Conservation (phyloP, 1,284 basidiomycete species). For the Trametes pubescens region DNA sequence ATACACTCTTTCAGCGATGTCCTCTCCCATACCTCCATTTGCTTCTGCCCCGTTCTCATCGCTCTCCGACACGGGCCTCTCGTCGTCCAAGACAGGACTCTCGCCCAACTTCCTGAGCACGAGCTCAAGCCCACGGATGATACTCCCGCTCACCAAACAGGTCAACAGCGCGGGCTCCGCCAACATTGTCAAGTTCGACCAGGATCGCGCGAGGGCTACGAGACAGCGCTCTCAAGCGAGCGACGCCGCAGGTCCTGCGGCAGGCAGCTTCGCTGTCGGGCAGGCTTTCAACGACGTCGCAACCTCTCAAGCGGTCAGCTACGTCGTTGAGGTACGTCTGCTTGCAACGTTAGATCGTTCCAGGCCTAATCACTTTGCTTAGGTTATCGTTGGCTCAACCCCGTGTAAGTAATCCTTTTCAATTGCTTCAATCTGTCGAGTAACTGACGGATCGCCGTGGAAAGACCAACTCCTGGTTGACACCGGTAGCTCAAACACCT, state of each 20-base stretch:
- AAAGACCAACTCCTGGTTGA: constrained; percentile 38
- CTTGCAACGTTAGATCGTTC: too few relatives aligned
- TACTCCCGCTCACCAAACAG: constrained; percentile 30
- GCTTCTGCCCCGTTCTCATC: neutral
- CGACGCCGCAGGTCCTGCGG: neutral
- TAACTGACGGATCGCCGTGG: neutral
- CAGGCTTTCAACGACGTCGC: constrained; percentile 24
- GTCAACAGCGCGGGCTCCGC: constrained; percentile 31
- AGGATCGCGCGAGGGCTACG: constrained; percentile 28
- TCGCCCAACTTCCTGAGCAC: neutral
- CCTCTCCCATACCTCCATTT: constrained; percentile 11
- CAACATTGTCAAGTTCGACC: constrained; percentile 30
- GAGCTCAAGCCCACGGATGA: neutral
- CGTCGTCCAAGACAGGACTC: neutral
- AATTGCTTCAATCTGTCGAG: too few relatives aligned
- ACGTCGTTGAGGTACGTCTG: constrained; percentile 30
- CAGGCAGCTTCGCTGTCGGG: neutral
- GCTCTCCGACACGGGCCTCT: neutral
- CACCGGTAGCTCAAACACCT: constrained; percentile 44
- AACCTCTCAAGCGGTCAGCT: constrained; percentile 35
- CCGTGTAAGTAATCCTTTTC: constrained; percentile 25
- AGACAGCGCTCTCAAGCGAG: constrained; percentile 9
- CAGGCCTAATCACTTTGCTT: neutral
- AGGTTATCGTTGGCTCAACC: constrained; percentile 33
- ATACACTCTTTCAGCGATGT: constrained; percentile 11